Evolutionary conservation across 2,329 filamentous ascomycete species (phyloP), one percentile per base, ranked within the genome.

Genomic region (Fusarium clavum): DNA sequence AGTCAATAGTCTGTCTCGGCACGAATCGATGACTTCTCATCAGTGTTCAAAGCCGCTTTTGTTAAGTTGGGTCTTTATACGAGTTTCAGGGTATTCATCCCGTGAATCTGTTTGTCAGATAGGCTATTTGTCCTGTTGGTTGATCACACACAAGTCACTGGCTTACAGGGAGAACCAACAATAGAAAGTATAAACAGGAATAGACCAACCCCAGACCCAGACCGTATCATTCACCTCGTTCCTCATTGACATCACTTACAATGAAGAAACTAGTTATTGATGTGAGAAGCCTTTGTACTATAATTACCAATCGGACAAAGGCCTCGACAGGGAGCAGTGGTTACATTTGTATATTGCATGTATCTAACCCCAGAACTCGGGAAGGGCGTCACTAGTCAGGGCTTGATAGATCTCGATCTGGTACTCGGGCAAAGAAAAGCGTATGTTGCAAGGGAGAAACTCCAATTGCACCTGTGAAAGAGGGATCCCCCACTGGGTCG

Each of bases 381-480:
- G 25, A 70, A 52, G 30, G 41, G 49, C 52, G 44, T 30, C 38
- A 49, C 52, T 64, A 53, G 48, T 34, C 52, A 55, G 53, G 52
- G 30, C 29, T 27, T 13, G 2, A 40, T 51, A 40, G 29, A 67
- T 52, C 61, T 46, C 41, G 40, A 67, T 46, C 46, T 44, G 25
- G 38, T 11, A 41, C 16, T 9, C 25, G 5, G n/a, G n/a, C 32
- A 53, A 45, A 46, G 40, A 52, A 22, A 48, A 44, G n/a, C 8
- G 46, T 54, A 24, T 24, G 18, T 18, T n/a, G 41, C 13, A 11
- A 69, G 64, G 62, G 62, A 51, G 45, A 30, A 13, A 40, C 32
- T 53, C 20, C 30, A 16, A 47, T 32, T 55, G 46, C 24, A 40
- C 24, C 13, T 18, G 16, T 22, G 20, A 40, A 54, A 45, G 48